phyloP scores from a whole-genome alignment of 1,139 yeast genomes.

The Blastobotrys capitulatus region DNA sequence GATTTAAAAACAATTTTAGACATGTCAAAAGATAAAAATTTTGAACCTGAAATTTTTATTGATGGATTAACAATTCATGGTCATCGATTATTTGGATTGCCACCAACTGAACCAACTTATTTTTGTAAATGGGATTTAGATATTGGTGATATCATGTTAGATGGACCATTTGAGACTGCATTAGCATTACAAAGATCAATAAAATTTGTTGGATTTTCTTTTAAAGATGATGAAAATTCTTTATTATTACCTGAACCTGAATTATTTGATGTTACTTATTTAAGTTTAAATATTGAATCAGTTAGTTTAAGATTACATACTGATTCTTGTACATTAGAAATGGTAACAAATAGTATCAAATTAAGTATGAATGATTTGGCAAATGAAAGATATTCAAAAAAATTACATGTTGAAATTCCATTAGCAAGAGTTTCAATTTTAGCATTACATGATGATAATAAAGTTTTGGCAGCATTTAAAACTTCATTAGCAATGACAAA shows the following conservation, averaged over 20 bases:
- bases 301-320: conserved; percentile 33
- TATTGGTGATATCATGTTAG: conserved; percentile 52
- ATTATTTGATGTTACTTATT: conserved; percentile 63
- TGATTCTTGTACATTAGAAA: conserved; percentile 29
- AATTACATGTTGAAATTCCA: conserved; percentile 49
- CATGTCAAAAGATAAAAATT: conserved; percentile 16
- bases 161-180: conserved; percentile 48
- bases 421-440: conserved; percentile 37
- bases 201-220: conserved; percentile 53
- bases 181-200: conserved; percentile 43
- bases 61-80: conserved; percentile 72
- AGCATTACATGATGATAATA: conserved; percentile 10
- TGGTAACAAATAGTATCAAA: conserved; percentile 34
- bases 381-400: conserved; percentile 56
- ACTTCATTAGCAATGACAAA: conserved; percentile 58
- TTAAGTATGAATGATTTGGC: conserved; percentile 63
- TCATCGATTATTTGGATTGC: conserved; percentile 87
- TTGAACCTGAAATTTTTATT: conserved; percentile 44
- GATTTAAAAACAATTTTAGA: conserved; percentile 25
- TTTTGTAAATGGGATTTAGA: conserved; percentile 86
- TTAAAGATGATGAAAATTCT: conserved; percentile 69
- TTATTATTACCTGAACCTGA: conserved; percentile 51
- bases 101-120: conserved; percentile 83
- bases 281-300: conserved; percentile 35
- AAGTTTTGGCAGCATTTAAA: conserved; percentile 35